These are phyloP conservation scores for Pezicula rhizophila DNA, from an alignment of 2,329 filamentous ascomycete genomes.

Conservation along the genomic window DNA sequence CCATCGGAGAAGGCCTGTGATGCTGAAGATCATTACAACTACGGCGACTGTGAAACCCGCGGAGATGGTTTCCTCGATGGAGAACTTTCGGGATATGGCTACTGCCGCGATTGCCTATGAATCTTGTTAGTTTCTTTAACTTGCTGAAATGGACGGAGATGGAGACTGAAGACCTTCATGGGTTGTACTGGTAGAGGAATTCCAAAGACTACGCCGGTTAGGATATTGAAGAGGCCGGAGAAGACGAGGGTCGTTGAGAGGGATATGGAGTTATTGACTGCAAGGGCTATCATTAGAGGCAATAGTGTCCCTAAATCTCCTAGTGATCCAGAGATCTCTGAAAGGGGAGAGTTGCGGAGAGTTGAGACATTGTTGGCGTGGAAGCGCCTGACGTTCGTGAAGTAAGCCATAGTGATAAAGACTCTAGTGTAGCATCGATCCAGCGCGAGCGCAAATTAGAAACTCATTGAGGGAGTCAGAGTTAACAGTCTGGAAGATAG, in stretches of 20 bases:
- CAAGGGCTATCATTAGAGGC: constrained; percentile 81
- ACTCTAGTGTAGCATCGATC: not conserved
- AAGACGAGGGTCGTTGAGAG: constrained; percentile 82
- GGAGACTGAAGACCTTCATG: constrained; percentile 48
- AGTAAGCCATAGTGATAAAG: constrained; percentile 12
- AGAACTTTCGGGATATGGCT: constrained; percentile 66
- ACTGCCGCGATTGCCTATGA: constrained; percentile 76
- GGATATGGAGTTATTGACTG: constrained; percentile 71
- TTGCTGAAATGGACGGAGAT: not conserved
- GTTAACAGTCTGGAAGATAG: too few relatives aligned
- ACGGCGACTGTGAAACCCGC: constrained; percentile 75
- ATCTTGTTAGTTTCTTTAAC: not conserved
- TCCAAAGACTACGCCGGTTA: constrained; percentile 77
- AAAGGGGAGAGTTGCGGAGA: constrained; percentile 48
- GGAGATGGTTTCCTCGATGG: constrained; percentile 66
- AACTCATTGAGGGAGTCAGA: not conserved
- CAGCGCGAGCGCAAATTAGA: too few relatives aligned
- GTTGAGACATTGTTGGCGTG: constrained; percentile 47
- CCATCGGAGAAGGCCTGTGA: constrained; percentile 72
- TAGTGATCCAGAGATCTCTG: constrained; percentile 82
- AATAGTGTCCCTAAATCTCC: constrained; percentile 88
- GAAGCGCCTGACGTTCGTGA: constrained; percentile 15
- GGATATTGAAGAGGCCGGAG: constrained; percentile 78
- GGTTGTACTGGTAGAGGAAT: constrained; percentile 89
- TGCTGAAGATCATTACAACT: constrained; percentile 69